Evolutionary conservation across 2,329 filamentous ascomycete species (phyloP).

Genomic region (Drechslerella dactyloides): DNA sequence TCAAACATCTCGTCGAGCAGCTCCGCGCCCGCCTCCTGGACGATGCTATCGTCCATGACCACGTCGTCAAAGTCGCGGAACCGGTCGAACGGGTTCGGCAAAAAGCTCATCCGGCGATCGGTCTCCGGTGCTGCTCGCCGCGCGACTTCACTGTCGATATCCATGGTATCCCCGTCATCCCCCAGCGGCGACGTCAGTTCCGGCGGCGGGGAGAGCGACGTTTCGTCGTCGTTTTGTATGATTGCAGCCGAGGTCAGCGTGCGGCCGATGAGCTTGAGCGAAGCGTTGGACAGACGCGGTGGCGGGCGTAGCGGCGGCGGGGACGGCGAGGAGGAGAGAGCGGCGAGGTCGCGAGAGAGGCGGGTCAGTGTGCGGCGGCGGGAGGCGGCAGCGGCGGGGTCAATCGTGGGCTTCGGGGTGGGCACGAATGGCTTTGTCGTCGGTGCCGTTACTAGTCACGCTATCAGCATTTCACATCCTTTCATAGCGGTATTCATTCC

Average conservation of each 20-base stretch:
- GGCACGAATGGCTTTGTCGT: constrained; percentile 44
- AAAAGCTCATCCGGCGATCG: constrained; percentile 38
- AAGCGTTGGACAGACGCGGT: constrained; percentile 20
- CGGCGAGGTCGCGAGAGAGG: constrained; percentile 25
- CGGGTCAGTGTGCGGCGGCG: constrained; percentile 34
- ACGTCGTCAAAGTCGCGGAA: constrained; percentile 37
- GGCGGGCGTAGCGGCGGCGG: constrained; percentile 29
- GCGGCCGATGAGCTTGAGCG: constrained; percentile 30
- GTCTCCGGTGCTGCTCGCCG: constrained; percentile 35
- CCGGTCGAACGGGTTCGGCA: constrained; percentile 33
- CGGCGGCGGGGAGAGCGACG: constrained; percentile 34
- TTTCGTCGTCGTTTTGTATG: constrained; percentile 38
- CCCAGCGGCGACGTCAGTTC: constrained; percentile 30
- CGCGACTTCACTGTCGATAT: constrained; percentile 28
- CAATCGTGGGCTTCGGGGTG: constrained; percentile 30
- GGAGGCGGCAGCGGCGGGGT: constrained; percentile 29
- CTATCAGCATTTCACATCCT: neutral
- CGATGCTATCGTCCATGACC: constrained; percentile 35
- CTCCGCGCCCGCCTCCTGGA: constrained; percentile 16
- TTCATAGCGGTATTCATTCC: neutral
- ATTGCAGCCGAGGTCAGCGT: constrained; percentile 45
- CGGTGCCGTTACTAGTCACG: constrained; percentile 31
- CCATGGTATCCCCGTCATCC: constrained; percentile 11
- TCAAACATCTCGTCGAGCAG: constrained; percentile 4
- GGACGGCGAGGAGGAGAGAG: constrained; percentile 16